phyloP scores from a whole-genome alignment of 1,284 basidiomycete genomes.

The Moniliophthora roreri region DNA sequence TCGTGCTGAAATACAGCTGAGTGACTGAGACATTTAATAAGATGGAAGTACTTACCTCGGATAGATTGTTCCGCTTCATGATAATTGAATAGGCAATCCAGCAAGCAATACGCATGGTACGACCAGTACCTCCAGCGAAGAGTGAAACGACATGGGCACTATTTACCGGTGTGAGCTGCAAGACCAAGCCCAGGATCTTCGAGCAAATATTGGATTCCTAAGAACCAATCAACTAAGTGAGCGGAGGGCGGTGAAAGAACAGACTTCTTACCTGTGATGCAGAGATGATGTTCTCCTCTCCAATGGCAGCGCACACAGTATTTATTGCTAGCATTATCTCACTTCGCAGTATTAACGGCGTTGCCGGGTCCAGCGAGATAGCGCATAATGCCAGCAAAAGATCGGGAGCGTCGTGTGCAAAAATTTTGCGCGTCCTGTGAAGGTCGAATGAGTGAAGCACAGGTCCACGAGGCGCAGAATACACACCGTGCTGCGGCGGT shows the following conservation, averaged over 20 bases:
- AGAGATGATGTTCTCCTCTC: slow-evolving; percentile 26
- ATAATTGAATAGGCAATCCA: slow-evolving; percentile 50
- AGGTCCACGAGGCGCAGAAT: neutral
- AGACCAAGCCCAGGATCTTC: slow-evolving; percentile 39
- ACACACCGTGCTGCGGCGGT: slow-evolving; percentile 47
- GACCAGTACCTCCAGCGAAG: slow-evolving; percentile 49
- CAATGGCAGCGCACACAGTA: slow-evolving; percentile 40
- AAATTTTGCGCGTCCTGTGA: slow-evolving; percentile 10
- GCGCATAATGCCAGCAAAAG: slow-evolving; percentile 51
- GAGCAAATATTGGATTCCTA: slow-evolving; percentile 50
- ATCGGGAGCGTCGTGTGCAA: slow-evolving; percentile 42
- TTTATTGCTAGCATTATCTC: slow-evolving; percentile 49
- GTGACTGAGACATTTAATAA: neutral
- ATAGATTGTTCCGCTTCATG: slow-evolving; percentile 24
- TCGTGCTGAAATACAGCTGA: slow-evolving; percentile 24
- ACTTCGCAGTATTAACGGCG: slow-evolving; percentile 39
- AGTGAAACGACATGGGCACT: slow-evolving; percentile 49
- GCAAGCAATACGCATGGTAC: slow-evolving; percentile 54
- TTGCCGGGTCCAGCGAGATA: slow-evolving; percentile 54
- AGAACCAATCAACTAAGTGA: neutral
- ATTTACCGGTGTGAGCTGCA: slow-evolving; percentile 36
- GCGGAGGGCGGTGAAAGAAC: slow-evolving; percentile 2
- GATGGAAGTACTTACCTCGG: slow-evolving; percentile 27
- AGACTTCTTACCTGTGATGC: slow-evolving; percentile 24
- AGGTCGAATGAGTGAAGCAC: neutral